These are phyloP conservation scores for Russula earlei DNA, from an alignment of 768 basidiomycete species.

Conservation along the genomic window DNA sequence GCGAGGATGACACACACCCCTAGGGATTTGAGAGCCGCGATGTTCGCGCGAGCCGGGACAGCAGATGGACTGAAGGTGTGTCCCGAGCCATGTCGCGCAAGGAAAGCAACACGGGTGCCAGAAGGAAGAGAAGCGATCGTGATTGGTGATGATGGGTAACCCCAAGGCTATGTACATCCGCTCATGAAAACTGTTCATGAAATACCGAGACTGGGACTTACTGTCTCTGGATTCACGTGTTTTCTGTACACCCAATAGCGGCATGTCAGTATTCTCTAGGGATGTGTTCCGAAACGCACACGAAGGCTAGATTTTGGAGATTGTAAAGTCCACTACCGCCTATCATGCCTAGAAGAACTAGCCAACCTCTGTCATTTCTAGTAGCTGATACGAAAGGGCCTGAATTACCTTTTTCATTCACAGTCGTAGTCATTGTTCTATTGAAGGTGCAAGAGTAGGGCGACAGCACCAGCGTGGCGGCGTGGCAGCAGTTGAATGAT, in stretches of 20 bases:
- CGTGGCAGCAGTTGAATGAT: too few species aligned
- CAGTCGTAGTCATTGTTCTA: neutral
- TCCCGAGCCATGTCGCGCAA: slow-evolving; percentile 80
- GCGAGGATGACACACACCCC: slow-evolving; percentile 86
- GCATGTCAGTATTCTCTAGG: too few species aligned
- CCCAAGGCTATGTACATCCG: slow-evolving; percentile 78
- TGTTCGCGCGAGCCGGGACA: slow-evolving; percentile 86
- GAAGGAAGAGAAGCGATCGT: slow-evolving; percentile 84
- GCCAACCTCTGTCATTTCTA: neutral
- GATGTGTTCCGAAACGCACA: slow-evolving; percentile 44
- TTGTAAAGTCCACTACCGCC: slow-evolving; percentile 91
- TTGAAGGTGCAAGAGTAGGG: neutral
- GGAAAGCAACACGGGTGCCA: slow-evolving; percentile 74
- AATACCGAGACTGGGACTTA: slow-evolving; percentile 28
- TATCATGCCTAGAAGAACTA: slow-evolving; percentile 81
- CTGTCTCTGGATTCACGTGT: slow-evolving; percentile 73
- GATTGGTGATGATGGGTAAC: slow-evolving; percentile 82
- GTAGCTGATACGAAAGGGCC: neutral
- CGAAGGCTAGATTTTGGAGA: slow-evolving; percentile 78
- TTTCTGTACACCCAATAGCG: slow-evolving; percentile 37
- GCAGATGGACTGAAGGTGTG: slow-evolving; percentile 73
- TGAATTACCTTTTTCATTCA: slow-evolving; percentile 2
- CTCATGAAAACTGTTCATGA: neutral
- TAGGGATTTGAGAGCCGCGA: slow-evolving; percentile 87
- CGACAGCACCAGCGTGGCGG: too few species aligned